Base-by-base conservation (phyloP, 2,329 filamentous ascomycete species). In the Xylaria sp. region DNA sequence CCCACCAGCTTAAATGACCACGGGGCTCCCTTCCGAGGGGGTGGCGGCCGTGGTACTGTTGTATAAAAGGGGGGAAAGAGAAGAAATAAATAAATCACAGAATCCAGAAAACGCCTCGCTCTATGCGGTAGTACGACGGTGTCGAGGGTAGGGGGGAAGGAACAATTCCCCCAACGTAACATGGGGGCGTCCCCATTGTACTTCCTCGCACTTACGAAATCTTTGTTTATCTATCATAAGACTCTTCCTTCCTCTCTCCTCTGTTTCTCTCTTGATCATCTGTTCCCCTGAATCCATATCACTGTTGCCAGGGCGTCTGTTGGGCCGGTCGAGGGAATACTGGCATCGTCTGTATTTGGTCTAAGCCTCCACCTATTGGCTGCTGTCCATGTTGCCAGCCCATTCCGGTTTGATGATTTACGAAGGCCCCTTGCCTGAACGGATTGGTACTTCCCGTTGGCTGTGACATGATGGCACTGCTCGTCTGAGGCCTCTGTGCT, bases 361-460 rank as follows among this genome's bases (percentile, higher is more conserved):
- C 90, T 49, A 94, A 69, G 7, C 86, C 88, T 3, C 92, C 91
- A 60, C 96, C 89, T 3, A 94, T 93, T 7, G 88, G 83, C 66
- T 90, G 85, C 61, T 88, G 86, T 56, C 84, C 84, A 59, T 88
- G 82, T 71, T 97, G 92, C 91, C 94, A 97, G 1, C 91, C 91
- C 71, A 90, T 81, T 1, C 93, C 92, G 0, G 92, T 96, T 59
- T 86, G 81, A 66, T 96, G 92, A 68, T 96, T 94, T 48, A 96
- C 87, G 71, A 97, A 96, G 3, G 88, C 86, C 42, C 89, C 91
- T 69, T 97, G 92, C 16, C 94, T 84, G 81, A 97, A 97, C 0
- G 94, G 94, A 66, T 99, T 99, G 2, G 92, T 97, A 66, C 85
- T 91, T 7, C 92, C 92, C 0, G 92, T 97, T 1, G 88, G 83